These are phyloP conservation scores for Xenoacremonium recifei DNA, from an alignment of 2,329 filamentous ascomycete species.

Conservation along the genomic window DNA sequence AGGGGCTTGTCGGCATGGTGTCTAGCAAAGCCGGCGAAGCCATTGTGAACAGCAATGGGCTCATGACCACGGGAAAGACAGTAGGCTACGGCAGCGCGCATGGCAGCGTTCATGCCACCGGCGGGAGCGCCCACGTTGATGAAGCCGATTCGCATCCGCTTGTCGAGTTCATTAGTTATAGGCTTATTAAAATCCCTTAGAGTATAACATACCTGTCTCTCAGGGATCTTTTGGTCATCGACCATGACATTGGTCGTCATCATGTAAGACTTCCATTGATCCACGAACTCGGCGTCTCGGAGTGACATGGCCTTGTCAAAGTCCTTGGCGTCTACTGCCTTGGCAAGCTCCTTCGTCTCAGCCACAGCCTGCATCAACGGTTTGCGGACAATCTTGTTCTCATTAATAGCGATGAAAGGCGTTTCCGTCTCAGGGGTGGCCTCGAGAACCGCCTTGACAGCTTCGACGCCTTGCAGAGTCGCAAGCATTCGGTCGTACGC, in stretches of 20 bases:
- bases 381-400: conserved; percentile 95
- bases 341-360: conserved; percentile 80
- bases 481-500: conserved; percentile 93
- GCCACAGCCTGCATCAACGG: conserved; percentile 85
- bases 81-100: conserved; percentile 89
- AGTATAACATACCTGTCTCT: conserved; percentile 59
- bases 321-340: conserved; percentile 79
- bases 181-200: neutral
- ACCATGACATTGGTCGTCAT: conserved; percentile 85
- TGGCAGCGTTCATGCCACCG: conserved; percentile 97
- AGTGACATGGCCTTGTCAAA: conserved; percentile 86
- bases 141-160: conserved; percentile 91
- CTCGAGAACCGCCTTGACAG: conserved; percentile 86
- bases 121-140: conserved; percentile 96
- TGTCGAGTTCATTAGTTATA: conserved; percentile 27
- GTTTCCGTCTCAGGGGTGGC: conserved; percentile 86
- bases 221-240: conserved; percentile 63
- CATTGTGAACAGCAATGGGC: conserved; percentile 90
- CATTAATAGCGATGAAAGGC: conserved; percentile 92
- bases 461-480: conserved; percentile 91
- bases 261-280: conserved; percentile 87
- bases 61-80: conserved; percentile 90
- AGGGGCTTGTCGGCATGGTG: conserved; percentile 83
- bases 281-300: conserved; percentile 88
- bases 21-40: conserved; percentile 88